Evolutionary conservation across 768 basidiomycete species (phyloP).

Genomic region (Pulveroboletus frians): DNA sequence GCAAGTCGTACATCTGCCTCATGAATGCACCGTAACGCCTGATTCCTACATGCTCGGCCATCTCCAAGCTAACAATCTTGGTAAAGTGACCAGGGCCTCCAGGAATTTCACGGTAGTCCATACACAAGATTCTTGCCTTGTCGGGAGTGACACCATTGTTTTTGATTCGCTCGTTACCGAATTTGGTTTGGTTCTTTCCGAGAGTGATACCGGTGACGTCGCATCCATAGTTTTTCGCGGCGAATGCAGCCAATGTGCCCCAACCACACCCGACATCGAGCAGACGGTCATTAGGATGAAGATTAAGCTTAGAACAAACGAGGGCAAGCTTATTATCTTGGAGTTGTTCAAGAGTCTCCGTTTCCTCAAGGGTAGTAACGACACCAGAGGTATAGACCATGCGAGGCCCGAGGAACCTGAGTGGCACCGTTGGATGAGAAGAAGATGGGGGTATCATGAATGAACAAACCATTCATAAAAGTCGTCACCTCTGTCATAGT

Average conservation of each 20-base stretch:
- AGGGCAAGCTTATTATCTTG: slow-evolving; percentile 98
- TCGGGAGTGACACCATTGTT: slow-evolving; percentile 67
- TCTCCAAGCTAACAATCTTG: slow-evolving; percentile 95
- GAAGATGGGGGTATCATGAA: background rate
- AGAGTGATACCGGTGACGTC: slow-evolving; percentile 96
- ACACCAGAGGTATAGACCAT: slow-evolving; percentile 99
- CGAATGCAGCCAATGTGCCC: slow-evolving; percentile 93
- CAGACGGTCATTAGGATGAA: slow-evolving; percentile 78
- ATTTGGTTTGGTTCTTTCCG: slow-evolving; percentile 83
- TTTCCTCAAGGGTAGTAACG: slow-evolving; percentile 58
- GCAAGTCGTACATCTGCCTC: slow-evolving; percentile 83
- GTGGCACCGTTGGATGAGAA: background rate
- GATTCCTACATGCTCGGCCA: slow-evolving; percentile 99
- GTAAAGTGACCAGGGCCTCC: slow-evolving; percentile 68
- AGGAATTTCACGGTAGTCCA: slow-evolving; percentile 90
- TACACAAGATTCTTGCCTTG: slow-evolving; percentile 86
- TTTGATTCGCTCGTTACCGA: slow-evolving; percentile 84
- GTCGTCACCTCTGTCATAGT: slow-evolving; percentile 97
- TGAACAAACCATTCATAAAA: slow-evolving; percentile 73
- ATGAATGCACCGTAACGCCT: slow-evolving; percentile 88
- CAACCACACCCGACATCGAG: slow-evolving; percentile 92
- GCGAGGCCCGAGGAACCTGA: slow-evolving; percentile 86
- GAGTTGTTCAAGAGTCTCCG: slow-evolving; percentile 86
- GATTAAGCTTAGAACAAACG: slow-evolving; percentile 91
- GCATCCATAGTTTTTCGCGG: slow-evolving; percentile 95